Conservation (phyloP, 1,284 basidiomycete genomes). For the Anthracocystis walkeri region DNA sequence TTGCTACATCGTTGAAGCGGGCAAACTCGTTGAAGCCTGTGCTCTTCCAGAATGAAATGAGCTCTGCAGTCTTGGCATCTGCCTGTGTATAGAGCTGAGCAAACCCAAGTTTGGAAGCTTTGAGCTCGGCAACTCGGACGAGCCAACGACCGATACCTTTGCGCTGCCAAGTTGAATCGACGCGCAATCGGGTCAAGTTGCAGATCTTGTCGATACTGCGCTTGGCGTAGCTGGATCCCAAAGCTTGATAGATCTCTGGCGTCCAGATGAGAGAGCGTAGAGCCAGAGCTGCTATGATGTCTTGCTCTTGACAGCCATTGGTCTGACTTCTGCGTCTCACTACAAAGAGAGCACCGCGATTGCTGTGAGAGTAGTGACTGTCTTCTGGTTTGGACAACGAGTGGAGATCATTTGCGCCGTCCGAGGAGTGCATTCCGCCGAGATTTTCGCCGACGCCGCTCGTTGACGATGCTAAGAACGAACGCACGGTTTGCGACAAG, state of each 20-base stretch:
- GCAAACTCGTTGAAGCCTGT: constrained; percentile 37
- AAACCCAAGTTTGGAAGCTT: constrained; percentile 43
- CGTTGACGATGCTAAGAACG: constrained; percentile 11
- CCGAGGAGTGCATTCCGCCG: not conserved
- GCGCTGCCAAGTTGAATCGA: constrained; percentile 34
- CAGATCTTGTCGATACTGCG: constrained; percentile 51
- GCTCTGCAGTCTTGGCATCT: constrained; percentile 8
- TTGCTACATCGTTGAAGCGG: constrained; percentile 26
- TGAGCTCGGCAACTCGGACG: constrained; percentile 35
- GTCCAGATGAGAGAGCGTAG: constrained; percentile 53
- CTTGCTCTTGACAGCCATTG: not conserved
- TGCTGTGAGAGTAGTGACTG: constrained; percentile 43
- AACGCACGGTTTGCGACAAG: constrained; percentile 17
- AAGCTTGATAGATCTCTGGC: constrained; percentile 46
- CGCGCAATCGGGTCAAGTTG: constrained; percentile 33
- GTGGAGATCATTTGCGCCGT: constrained; percentile 24
- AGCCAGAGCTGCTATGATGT: constrained; percentile 37
- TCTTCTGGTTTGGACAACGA: constrained; percentile 35
- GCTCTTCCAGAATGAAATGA: constrained; percentile 33
- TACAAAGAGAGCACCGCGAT: constrained; percentile 44
- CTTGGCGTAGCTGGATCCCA: constrained; percentile 43
- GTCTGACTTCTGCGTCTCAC: constrained; percentile 17
- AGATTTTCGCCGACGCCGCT: not conserved
- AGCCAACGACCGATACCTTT: constrained; percentile 50
- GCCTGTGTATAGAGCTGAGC: constrained; percentile 43